phyloP scores from a whole-genome alignment of 805 yeast species.

The Kazachstania psychrophila region DNA sequence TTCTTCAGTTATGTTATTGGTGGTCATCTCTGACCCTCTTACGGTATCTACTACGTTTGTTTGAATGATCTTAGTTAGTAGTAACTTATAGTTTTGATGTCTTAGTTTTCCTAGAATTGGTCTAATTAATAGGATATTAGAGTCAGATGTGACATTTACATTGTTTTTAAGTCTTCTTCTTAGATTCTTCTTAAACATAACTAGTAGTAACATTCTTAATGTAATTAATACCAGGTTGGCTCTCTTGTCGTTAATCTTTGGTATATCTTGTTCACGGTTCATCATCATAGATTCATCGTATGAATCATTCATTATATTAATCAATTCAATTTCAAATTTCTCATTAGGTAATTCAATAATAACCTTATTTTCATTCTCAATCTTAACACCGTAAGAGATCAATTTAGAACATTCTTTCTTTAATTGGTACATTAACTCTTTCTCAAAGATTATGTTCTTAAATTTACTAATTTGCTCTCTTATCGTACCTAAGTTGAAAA shows the following conservation, averaged over 20 bases:
- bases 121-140: conserved; percentile 21
- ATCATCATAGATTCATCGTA: conserved; percentile 29
- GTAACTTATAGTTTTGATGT: conserved; percentile 23
- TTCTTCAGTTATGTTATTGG: background rate
- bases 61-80: conserved; percentile 22
- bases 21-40: conserved; percentile 8
- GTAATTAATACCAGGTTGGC: conserved; percentile 30
- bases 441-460: conserved; percentile 73
- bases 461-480: conserved; percentile 56
- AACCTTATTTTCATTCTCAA: conserved; percentile 55
- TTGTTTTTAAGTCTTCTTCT: conserved; percentile 19
- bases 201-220: conserved; percentile 30
- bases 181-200: conserved; percentile 33
- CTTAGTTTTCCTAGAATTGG: conserved; percentile 28
- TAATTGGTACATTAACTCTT: conserved; percentile 73
- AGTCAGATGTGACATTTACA: conserved; percentile 3
- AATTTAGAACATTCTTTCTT: conserved; percentile 65
- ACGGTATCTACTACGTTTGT: conserved; percentile 19
- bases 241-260: conserved; percentile 35
- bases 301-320: conserved; percentile 1
- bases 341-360: conserved; percentile 57
- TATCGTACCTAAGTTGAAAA: conserved; percentile 25
- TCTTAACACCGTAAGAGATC: conserved; percentile 57
- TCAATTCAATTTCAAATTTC: conserved; percentile 57
- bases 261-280: conserved; percentile 33